Evolutionary conservation across 2,329 filamentous ascomycete genomes (phyloP), one percentile per base, ranked within the genome.

Genomic region (Colletotrichum coccodes): DNA sequence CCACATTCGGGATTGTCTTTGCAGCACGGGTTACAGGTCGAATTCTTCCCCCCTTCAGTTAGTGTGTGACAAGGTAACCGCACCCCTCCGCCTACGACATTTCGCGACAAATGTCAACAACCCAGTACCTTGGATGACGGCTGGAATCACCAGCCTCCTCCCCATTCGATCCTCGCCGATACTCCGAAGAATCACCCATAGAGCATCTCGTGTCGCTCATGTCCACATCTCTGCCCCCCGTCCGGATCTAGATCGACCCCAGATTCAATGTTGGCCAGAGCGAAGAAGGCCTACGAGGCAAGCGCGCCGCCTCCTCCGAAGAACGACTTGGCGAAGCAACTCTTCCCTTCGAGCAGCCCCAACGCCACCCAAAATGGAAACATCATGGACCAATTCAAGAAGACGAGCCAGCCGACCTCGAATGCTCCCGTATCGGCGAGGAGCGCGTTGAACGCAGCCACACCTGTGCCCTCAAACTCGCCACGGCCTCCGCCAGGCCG

Each of bases 281-380:
- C 79, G 28, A 79, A 79, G 40, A 79, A 78, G 72, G 71, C 72
- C 8, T 82, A 78, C 71, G 75, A 81, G 78, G 80, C 82, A 68
- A 79, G 78, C 63, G 73, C 76, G 70, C 74, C 79, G 63, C 66
- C 78, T 6, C 74, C 75, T 26, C 76, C 77, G 11, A 79, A 79
- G 58, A 71, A 75, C 9, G 72, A 76, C 54, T 76, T 87, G 49
- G 78, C 82, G 5, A 88, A 89, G 76, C 82, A 87, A 65, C 79
- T 87, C 18, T 88, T 90, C 71, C 84, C 87, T 4, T 89, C 89
- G 1, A 90, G 86, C 77, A 89, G 84, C 72, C 85, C 86, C 14
- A 79, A 76, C 49, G 75, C 80, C 30, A 74, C 77, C 18, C 79
- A 76, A 6, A 81, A 83, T 76, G 78, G 79, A 44, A 85, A 85